phyloP scores from a whole-genome alignment of 2,329 filamentous ascomycete genomes.

The Xylariaceae sp. region DNA sequence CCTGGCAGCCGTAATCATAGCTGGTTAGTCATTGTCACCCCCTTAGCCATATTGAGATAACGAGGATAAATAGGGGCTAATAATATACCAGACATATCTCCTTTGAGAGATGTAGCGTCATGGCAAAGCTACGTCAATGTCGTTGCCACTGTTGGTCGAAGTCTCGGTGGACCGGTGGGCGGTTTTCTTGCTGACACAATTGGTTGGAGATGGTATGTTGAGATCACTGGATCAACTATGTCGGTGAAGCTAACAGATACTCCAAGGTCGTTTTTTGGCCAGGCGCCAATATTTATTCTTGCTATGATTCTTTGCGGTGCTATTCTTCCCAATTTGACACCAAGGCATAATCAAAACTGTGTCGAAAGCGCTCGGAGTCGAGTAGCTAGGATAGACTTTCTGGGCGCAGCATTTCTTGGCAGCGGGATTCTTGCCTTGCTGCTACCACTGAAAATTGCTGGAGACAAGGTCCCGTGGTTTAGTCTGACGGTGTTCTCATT shows the following conservation, averaged over 20 bases:
- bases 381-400: slow-evolving; percentile 60
- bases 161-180: slow-evolving; percentile 58
- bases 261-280: slow-evolving; percentile 57
- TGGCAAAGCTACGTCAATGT: slow-evolving; percentile 60
- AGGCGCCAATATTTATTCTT: slow-evolving; percentile 56
- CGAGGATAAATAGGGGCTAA: neutral
- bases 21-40: slow-evolving; percentile 40
- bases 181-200: slow-evolving; percentile 64
- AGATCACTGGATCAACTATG: neutral
- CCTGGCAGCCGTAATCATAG: slow-evolving; percentile 55
- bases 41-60: neutral
- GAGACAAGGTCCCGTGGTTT: slow-evolving; percentile 42
- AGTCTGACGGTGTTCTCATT: slow-evolving; percentile 39
- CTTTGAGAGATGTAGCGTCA: slow-evolving; percentile 53
- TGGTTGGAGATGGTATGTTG: slow-evolving; percentile 64
- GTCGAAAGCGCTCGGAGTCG: slow-evolving; percentile 34
- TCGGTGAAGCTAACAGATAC: slow-evolving; percentile 6
- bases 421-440: slow-evolving; percentile 41
- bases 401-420: slow-evolving; percentile 52
- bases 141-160: slow-evolving; percentile 53
- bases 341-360: slow-evolving; percentile 10
- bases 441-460: slow-evolving; percentile 45
- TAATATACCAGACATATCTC: slow-evolving; percentile 48
- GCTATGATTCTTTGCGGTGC: slow-evolving; percentile 46
- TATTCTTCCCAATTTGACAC: slow-evolving; percentile 38